Conservation (phyloP, 805 yeast genomes). For the Zygosaccharomyces gambellarensis region DNA sequence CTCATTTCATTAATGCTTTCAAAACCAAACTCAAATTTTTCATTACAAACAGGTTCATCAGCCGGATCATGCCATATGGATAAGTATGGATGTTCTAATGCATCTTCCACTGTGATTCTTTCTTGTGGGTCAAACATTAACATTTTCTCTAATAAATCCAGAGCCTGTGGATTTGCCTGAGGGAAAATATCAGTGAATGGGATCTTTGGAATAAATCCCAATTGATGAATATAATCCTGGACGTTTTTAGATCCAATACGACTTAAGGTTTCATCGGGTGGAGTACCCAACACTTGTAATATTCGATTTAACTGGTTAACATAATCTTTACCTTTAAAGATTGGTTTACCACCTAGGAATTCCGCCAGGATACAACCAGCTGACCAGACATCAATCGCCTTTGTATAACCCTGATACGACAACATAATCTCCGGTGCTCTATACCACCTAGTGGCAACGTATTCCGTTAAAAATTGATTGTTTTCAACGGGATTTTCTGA, state of each 20-base stretch:
- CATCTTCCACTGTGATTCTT: constrained; percentile 84
- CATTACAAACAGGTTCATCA: constrained; percentile 81
- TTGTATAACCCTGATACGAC: constrained; percentile 88
- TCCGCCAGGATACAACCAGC: constrained; percentile 97
- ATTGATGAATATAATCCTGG: constrained; percentile 80
- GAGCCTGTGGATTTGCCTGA: constrained; percentile 77
- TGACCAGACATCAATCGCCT: constrained; percentile 97
- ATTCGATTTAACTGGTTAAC: constrained; percentile 92
- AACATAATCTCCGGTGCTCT: constrained; percentile 98
- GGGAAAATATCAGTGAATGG: constrained; percentile 74
- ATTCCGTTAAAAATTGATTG: constrained; percentile 93
- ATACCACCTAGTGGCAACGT: constrained; percentile 98
- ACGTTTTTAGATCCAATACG: constrained; percentile 84
- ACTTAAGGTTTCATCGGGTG: constrained; percentile 62
- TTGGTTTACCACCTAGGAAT: constrained; percentile 81
- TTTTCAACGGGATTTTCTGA: constrained; percentile 76
- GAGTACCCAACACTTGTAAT: constrained; percentile 85
- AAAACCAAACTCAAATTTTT: constrained; percentile 80
- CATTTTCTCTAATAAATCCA: constrained; percentile 74
- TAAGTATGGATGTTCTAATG: constrained; percentile 83
- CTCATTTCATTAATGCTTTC: constrained; percentile 79
- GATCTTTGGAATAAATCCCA: constrained; percentile 76
- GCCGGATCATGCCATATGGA: constrained; percentile 88
- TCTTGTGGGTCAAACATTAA: constrained; percentile 80
- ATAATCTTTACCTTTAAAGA: constrained; percentile 93